phyloP scores from a whole-genome alignment of 2,329 filamentous ascomycete genomes.

The Karstenula rhodostoma region DNA sequence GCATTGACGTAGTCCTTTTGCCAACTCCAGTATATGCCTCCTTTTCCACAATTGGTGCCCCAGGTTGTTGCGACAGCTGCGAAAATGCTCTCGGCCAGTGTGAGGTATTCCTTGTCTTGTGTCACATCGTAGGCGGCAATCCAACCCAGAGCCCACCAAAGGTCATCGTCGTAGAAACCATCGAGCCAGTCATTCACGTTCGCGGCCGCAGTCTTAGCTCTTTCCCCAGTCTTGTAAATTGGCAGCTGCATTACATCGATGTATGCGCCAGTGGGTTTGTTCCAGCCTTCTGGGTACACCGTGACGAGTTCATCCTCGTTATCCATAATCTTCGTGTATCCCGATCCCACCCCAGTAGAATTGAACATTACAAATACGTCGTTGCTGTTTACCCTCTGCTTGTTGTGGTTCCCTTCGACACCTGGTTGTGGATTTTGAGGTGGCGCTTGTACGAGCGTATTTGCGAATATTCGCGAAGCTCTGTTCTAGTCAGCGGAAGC shows the following conservation, averaged over 20 bases:
- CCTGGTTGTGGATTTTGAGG: conserved; percentile 41
- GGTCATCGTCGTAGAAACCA: conserved; percentile 62
- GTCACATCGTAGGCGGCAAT: conserved; percentile 64
- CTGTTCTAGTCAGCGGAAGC: neutral
- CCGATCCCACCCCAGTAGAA: conserved; percentile 18
- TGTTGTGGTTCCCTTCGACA: conserved; percentile 25
- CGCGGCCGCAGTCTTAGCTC: conserved; percentile 20
- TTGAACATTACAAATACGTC: conserved; percentile 19
- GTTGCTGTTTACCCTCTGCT: conserved; percentile 20
- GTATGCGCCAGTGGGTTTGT: conserved; percentile 15
- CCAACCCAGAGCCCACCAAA: conserved; percentile 61
- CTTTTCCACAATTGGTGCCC: conserved; percentile 54
- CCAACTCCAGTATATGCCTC: conserved; percentile 60
- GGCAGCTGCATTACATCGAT: conserved; percentile 22
- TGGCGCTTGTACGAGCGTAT: conserved; percentile 50
- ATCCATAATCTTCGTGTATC: conserved; percentile 34
- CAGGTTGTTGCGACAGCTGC: conserved; percentile 51
- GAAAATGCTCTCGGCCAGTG: conserved; percentile 60
- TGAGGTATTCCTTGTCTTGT: conserved; percentile 54
- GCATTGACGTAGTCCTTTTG: conserved; percentile 59
- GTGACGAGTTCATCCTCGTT: conserved; percentile 26
- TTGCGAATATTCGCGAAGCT: conserved; percentile 54
- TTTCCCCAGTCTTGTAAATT: conserved; percentile 15
- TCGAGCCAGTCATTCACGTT: conserved; percentile 49
- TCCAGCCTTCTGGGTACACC: conserved; percentile 33